These are phyloP conservation scores for Pichia insulana DNA, from an alignment of 805 yeast species.

Conservation along the genomic window DNA sequence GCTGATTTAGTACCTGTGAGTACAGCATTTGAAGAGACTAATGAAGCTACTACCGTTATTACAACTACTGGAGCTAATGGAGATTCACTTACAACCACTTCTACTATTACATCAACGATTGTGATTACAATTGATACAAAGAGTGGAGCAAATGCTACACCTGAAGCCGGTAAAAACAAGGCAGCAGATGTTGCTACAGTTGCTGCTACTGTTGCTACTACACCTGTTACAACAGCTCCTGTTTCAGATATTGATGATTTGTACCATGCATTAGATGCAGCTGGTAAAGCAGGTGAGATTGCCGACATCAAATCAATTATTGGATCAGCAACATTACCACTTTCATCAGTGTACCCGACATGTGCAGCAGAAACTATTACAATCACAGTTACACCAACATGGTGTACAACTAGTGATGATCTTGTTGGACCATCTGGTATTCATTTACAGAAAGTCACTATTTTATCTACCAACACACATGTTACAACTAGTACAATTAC, in stretches of 20 bases:
- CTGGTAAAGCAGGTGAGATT: neutral
- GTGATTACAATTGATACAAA: constrained; percentile 1
- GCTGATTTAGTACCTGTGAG: too few relatives aligned
- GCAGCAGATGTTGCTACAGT: neutral
- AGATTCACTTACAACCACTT: constrained; percentile 3
- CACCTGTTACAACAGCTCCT: constrained; percentile 5
- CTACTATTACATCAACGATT: constrained; percentile 6
- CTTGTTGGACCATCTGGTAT: neutral
- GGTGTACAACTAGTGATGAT: constrained; percentile 8
- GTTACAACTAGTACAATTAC: constrained; percentile 19
- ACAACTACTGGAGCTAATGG: constrained; percentile 3
- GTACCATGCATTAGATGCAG: neutral
- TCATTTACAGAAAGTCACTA: constrained; percentile 7
- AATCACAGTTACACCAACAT: constrained; percentile 16
- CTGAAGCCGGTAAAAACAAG: neutral
- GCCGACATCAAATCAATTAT: constrained; percentile 6
- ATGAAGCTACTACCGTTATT: neutral
- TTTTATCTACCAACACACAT: constrained; percentile 10
- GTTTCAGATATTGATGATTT: constrained; percentile 5
- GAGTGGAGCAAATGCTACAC: neutral
- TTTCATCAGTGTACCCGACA: neutral
- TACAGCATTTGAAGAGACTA: too few relatives aligned
- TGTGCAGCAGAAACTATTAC: constrained; percentile 20
- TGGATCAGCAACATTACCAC: neutral
- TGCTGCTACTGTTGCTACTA: constrained; percentile 1